Percentiles rank a stretch among this genome's conserved stretches.
Conservation (phyloP, 2,329 filamentous ascomycete species). For the Hypoxylon sp. region DNA sequence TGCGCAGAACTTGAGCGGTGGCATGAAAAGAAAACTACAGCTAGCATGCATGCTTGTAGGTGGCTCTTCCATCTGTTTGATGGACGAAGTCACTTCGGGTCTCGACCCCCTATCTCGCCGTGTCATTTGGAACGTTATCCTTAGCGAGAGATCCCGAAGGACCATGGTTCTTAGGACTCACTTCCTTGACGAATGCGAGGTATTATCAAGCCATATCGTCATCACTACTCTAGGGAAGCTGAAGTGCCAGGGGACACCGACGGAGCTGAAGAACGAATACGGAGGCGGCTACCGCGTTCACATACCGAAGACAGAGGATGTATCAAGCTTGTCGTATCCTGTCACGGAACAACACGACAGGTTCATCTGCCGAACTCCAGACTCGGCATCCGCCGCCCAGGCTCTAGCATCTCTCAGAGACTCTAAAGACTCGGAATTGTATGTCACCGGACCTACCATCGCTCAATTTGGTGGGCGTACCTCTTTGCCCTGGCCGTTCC, state of each 20-base stretch:
- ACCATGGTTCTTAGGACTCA: conserved; percentile 48
- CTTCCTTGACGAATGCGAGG: conserved; percentile 49
- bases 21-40: conserved; percentile 81
- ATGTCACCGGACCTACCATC: conserved; percentile 73
- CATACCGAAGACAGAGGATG: conserved; percentile 44
- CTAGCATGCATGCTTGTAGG: conserved; percentile 84
- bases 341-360: conserved; percentile 57
- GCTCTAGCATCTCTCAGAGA: conserved; percentile 67
- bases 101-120: conserved; percentile 75
- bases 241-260: conserved; percentile 48
- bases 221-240: conserved; percentile 46
- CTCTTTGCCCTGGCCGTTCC: conserved; percentile 46
- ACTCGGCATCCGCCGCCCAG: conserved; percentile 65
- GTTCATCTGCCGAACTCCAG: conserved; percentile 66
- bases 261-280: conserved; percentile 47
- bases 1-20: conserved; percentile 75
- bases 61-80: conserved; percentile 76
- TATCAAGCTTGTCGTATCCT: conserved; percentile 39
- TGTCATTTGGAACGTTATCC: conserved; percentile 48
- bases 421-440: conserved; percentile 67
- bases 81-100: conserved; percentile 78
- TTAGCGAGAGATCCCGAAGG: conserved; percentile 44
- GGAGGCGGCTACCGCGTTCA: conserved; percentile 50
- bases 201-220: conserved; percentile 46
- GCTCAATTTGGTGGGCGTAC: conserved; percentile 47